Conservation (phyloP, 345 rosid species). For the Orychophragmus violaceus region DNA sequence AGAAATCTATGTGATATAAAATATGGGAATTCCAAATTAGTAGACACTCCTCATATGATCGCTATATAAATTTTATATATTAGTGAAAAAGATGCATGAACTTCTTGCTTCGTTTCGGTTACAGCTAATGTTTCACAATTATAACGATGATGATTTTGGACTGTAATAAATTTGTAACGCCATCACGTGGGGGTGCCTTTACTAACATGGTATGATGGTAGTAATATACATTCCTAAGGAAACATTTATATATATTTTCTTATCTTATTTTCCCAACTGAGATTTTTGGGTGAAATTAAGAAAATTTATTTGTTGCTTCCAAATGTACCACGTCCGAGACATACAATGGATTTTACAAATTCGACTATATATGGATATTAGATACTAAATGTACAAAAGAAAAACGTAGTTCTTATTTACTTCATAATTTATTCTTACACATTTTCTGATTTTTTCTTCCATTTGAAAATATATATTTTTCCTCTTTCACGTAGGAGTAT, state of each 20-base stretch:
- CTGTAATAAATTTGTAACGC: constrained; percentile 13
- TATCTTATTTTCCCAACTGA: neutral
- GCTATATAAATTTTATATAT: neutral
- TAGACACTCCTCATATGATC: neutral
- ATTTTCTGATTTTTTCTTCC: no score
- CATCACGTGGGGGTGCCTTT: constrained; percentile 16
- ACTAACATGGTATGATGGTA: neutral
- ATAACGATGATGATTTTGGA: constrained; percentile 19
- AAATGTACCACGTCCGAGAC: neutral
- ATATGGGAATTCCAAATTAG: neutral
- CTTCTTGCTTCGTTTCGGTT: constrained; percentile 6
- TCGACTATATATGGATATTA: no score
- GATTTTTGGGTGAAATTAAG: neutral
- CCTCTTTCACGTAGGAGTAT: neutral
- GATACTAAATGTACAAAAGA: no score
- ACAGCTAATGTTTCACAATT: constrained; percentile 20
- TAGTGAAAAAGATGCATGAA: neutral
- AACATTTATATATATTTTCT: neutral
- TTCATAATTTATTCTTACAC: neutral
- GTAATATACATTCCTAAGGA: neutral
- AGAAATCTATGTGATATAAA: neutral
- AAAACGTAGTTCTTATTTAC: no score
- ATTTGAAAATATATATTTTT: no score
- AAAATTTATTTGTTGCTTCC: neutral
- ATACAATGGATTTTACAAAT: no score